Evolutionary conservation across 768 basidiomycete species (phyloP), one percentile per base, ranked within the genome.

Genomic region (Glaciozyma antarctica): DNA sequence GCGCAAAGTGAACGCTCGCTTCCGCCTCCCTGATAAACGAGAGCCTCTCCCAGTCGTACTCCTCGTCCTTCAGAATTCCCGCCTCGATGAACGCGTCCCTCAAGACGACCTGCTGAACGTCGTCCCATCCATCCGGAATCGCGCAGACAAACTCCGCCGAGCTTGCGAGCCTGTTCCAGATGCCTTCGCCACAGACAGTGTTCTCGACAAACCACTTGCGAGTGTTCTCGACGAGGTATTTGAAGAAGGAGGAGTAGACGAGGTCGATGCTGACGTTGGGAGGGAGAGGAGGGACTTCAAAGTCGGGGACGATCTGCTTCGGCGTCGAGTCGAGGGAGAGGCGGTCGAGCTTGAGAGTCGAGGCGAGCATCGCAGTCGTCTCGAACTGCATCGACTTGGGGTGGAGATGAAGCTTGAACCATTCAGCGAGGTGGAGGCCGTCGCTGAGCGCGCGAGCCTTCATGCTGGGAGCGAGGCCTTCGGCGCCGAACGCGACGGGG

Each of bases 81-180:
- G 64, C 59, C n/a, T 24, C 21, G 58, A 60, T 16, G 17, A 59
- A 12, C n/a, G 64, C 64, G 24, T 61, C 34, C 24, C 53, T 58
- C n/a, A 65, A 21, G 41, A 65, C 19, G 17, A 22, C 15, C 45
- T 65, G 64, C 44, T 65, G 59, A 10, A 19, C 19, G 34, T 49
- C 53, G 16, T 59, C 51, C 64, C 64, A 65, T n/a, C 64, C 64
- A 22, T 65, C 60, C 30, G 64, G 64, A 9, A 52, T 65, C 8
- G 51, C 53, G 44, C 43, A n/a, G 12, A 56, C 43, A 24, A 65
- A 17, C 41, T 59, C 43, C 15, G 44, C 41, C 41, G 12, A 24
- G 38, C n/a, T 9, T 5, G n/a, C 28, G 22, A 60, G 51, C 26
- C 34, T 58, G 6, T 1, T 51, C 64, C 64, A 65, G 8, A 48